These are phyloP conservation scores for Pyrrhoderma lamaoense DNA, from an alignment of 1,284 basidiomycete species.

Conservation along the genomic window DNA sequence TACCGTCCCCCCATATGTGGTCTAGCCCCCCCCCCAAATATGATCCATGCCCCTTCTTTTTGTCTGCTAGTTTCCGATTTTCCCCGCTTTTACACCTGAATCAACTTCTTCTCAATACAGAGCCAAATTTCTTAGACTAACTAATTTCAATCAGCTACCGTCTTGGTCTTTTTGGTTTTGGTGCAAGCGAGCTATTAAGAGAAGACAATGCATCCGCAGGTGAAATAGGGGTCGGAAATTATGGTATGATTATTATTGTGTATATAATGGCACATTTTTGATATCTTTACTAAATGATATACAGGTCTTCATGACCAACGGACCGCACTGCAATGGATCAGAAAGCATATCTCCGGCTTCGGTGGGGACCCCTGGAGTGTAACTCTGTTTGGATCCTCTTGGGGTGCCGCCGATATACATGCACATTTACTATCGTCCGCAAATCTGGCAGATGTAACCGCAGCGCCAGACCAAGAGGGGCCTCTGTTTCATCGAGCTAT, in stretches of 20 bases:
- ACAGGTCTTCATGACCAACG: conserved; percentile 65
- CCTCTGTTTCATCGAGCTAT: conserved; percentile 20
- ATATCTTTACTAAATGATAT: not conserved
- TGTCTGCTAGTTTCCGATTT: not conserved
- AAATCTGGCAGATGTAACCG: conserved; percentile 56
- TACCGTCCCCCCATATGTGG: not conserved
- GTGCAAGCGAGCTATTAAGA: conserved; percentile 51
- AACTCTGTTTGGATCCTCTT: conserved; percentile 62
- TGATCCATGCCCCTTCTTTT: not conserved
- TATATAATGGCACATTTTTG: not conserved
- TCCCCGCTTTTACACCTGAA: conserved; percentile 4
- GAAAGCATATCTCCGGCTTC: conserved; percentile 56
- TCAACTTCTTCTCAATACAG: too few relatives aligned
- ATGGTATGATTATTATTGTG: conserved; percentile 37
- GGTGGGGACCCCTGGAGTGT: conserved; percentile 66
- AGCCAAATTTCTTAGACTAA: too few relatives aligned
- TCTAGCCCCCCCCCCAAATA: not conserved
- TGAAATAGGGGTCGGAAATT: conserved; percentile 69
- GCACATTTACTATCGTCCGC: conserved; percentile 56
- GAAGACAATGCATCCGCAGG: conserved; percentile 58
- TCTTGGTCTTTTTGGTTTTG: conserved; percentile 67
- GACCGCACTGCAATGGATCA: conserved; percentile 62
- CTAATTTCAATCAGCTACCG: conserved; percentile 45
- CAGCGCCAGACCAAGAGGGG: conserved; percentile 34
- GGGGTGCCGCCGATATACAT: conserved; percentile 68